Percentiles rank a stretch among this genome's conserved stretches.
phyloP scores from a whole-genome alignment of 257 asterid species.

The Lantana camara region DNA sequence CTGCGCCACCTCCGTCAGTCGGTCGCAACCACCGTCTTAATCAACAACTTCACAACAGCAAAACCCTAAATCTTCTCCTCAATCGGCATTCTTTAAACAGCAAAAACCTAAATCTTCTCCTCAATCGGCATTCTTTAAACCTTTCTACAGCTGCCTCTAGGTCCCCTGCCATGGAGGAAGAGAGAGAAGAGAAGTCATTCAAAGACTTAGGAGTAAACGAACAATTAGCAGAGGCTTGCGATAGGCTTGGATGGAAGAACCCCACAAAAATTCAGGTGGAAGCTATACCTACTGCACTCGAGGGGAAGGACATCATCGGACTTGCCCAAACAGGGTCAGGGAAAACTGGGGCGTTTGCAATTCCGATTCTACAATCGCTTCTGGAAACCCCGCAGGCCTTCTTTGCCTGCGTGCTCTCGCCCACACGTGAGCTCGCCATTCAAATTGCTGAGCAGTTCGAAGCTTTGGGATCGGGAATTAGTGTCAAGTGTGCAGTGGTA shows the following conservation, averaged over 20 bases:
- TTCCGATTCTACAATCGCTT: constrained; percentile 82
- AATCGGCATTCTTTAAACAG: not conserved
- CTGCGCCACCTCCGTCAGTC: not conserved
- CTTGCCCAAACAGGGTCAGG: constrained; percentile 99
- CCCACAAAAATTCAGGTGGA: constrained; percentile 72
- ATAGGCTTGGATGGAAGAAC: constrained; percentile 68
- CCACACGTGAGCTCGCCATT: constrained; percentile 88
- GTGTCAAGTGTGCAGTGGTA: constrained; percentile 79
- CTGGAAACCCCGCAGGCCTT: constrained; percentile 73
- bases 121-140: not conserved
- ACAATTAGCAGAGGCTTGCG: constrained; percentile 73
- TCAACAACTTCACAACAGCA: no score
- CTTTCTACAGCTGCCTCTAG: not conserved
- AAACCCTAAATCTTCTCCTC: no score
- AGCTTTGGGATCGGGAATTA: constrained; percentile 86
- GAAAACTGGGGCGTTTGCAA: constrained; percentile 92
- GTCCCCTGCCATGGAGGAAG: constrained; percentile 40
- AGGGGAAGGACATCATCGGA: constrained; percentile 84
- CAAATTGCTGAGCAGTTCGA: constrained; percentile 89
- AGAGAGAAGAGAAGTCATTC: constrained; percentile 47
- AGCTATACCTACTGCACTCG: constrained; percentile 68
- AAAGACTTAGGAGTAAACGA: constrained; percentile 78
- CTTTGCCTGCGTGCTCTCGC: constrained; percentile 89
- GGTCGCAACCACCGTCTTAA: not conserved
- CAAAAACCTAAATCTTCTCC: not conserved